phyloP scores from a whole-genome alignment of 2,329 filamentous ascomycete genomes.

The Neurospora sp. region DNA sequence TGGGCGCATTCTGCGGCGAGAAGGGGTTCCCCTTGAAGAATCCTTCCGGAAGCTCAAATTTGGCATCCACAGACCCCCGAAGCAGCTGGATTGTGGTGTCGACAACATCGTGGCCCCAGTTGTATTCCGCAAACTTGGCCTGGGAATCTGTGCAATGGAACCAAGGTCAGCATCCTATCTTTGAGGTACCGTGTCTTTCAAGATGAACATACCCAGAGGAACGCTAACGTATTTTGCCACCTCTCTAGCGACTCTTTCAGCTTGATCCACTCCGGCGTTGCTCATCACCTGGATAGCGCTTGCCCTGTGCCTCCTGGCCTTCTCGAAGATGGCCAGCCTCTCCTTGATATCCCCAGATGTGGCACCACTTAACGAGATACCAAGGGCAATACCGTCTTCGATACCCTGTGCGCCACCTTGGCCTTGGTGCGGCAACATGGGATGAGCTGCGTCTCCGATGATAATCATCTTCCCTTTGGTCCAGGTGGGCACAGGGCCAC shows the following conservation, averaged over 20 bases:
- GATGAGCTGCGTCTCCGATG: slow-evolving; percentile 29
- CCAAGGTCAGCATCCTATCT: not conserved
- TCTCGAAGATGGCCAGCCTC: slow-evolving; percentile 22
- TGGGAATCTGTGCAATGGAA: not conserved
- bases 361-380: slow-evolving; percentile 20
- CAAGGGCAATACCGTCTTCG: slow-evolving; percentile 24
- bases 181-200: not conserved
- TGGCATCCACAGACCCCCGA: slow-evolving; percentile 2
- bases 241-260: slow-evolving; percentile 20
- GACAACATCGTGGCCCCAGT: slow-evolving; percentile 9
- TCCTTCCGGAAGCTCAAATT: slow-evolving; percentile 5
- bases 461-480: slow-evolving; percentile 23
- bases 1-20: slow-evolving; percentile 1
- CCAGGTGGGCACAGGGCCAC: slow-evolving; percentile 24
- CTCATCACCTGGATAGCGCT: slow-evolving; percentile 25
- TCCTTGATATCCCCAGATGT: slow-evolving; percentile 10
- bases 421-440: slow-evolving; percentile 31
- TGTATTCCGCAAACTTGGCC: slow-evolving; percentile 7
- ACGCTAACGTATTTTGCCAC: slow-evolving; percentile 17
- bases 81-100: not conserved
- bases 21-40: slow-evolving; percentile 4
- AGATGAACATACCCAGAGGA: slow-evolving; percentile 3
- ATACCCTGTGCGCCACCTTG: slow-evolving; percentile 26
- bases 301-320: slow-evolving; percentile 21
- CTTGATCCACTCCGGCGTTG: slow-evolving; percentile 24